Evolutionary conservation across 2,329 filamentous ascomycete species (phyloP), one percentile per base, ranked within the genome.

Genomic region (Aspergillus sergii): DNA sequence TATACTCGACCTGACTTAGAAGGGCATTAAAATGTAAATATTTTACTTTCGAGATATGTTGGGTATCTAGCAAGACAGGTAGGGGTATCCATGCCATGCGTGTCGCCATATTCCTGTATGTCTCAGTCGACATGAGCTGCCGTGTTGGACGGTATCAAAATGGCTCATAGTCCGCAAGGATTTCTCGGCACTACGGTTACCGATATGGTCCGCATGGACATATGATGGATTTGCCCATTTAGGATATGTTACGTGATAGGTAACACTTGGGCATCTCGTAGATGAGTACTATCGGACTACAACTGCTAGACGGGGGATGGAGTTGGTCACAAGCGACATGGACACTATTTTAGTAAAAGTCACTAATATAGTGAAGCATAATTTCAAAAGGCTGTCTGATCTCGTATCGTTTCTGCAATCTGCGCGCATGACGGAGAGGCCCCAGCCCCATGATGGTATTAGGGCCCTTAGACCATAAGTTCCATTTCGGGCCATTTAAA

Each of bases 11-110:
- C 51, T 55, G 51, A 43, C 30, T 39, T 32, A 30, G 54, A 36
- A 53, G 26, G 32, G 34, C 34, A 32, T n/a, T 54, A n/a, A 54
- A 41, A 32, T 53, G 58, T 36, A 53, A 41, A 36, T 21, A 67
- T 21, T 45, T 57, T 61, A 45, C 56, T 53, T 26, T 58, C n/a
- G 32, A 39, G 30, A 55, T 39, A 21, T 55, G 32, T 30, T 50
- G 8, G 19, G 23, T 34, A 21, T 51, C 16, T 7, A 28, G 23
- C 45, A 48, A 7, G 23, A n/a, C 21, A 14, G 28, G 16, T 14
- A 48, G 3, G 23, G 10, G 45, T 16, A 26, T 23, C 21, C 21
- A 23, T 23, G 45, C 21, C 45, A 23, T 26, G 28, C 23, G 45
- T 48, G 45, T 26, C 45, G 21, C 45, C 2, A 48, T 48, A 14